Evolutionary conservation across 306 rosid genomes (phyloP), one percentile per base, ranked within the genome.

Genomic region (Potentilla sterilis): DNA sequence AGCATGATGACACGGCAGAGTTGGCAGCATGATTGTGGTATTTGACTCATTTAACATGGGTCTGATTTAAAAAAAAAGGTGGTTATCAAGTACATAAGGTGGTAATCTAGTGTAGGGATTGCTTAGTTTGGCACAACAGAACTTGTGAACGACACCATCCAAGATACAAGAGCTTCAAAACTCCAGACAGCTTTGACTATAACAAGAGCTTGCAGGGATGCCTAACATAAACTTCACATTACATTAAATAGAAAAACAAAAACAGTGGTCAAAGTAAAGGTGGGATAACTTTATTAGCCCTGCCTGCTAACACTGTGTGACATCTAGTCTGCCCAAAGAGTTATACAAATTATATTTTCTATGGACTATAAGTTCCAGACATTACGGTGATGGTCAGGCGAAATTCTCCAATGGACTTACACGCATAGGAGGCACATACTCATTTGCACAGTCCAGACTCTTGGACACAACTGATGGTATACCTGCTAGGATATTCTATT

Each of bases 101-200:
- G 52, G 22, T 58, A 12, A 66, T 14, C 55, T 21, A 34, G 9
- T 42, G 71, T 24, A 5, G 35, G 5, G 34, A 43, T 67, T 54
- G 55, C 72, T 72, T 19, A 24, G n/a, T 64, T 64, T n/a, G 74
- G 34, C 65, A 77, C 38, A 42, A 59, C 22, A 57, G 34, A 2
- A 76, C 37, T 47, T 67, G 41, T 47, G 15, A 55, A 54, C 34
- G 44, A 16, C 37, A 24, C 69, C 46, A 62, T 5, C 35, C 35
- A 21, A 62, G 52, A 42, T 67, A 41, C 48, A 2, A 19, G 51
- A 15, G 6, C 58, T 40, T 54, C 38, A 12, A 18, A 21, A 51
- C 1, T 18, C 61, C 54, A 15, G 35, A 52, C 35, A 72, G 52
- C 48, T 37, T 70, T 47, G 22, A 78, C 16, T 28, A 61, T 38